A percentile compares a stretch with the other conserved stretches of the same genome.
Conservation (phyloP, 2,329 filamentous ascomycete genomes). For the Calonectria fujianensis region DNA sequence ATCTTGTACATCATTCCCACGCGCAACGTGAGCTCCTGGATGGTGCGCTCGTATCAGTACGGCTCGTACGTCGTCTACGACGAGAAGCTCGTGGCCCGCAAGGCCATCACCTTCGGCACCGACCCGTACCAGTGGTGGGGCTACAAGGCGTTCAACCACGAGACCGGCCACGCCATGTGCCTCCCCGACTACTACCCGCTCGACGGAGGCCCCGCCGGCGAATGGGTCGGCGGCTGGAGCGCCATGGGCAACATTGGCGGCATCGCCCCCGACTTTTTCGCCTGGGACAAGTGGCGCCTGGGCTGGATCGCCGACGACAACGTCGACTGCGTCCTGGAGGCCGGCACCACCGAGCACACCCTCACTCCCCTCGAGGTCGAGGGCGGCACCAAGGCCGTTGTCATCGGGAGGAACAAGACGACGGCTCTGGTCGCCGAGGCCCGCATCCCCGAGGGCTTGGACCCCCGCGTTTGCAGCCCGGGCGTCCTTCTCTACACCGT, state of each 20-base stretch:
- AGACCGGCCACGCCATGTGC: slow-evolving; percentile 63
- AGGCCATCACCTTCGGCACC: slow-evolving; percentile 58
- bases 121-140: slow-evolving; percentile 58
- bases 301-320: slow-evolving; percentile 60
- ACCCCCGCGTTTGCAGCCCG: slow-evolving; percentile 55
- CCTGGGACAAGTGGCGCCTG: slow-evolving; percentile 63
- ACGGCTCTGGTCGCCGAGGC: slow-evolving; percentile 58
- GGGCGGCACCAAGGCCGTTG: slow-evolving; percentile 46
- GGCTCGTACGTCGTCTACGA: slow-evolving; percentile 41
- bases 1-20: slow-evolving; percentile 46
- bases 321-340: slow-evolving; percentile 56
- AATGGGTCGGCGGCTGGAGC: slow-evolving; percentile 61
- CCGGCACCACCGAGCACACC: slow-evolving; percentile 54
- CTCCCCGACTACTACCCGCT: slow-evolving; percentile 62
- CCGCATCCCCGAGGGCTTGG: slow-evolving; percentile 52
- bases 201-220: slow-evolving; percentile 50
- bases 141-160: slow-evolving; percentile 61
- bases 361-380: slow-evolving; percentile 38
- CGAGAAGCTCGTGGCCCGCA: slow-evolving; percentile 57
- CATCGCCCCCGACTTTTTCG: slow-evolving; percentile 61
- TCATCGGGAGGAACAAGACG: slow-evolving; percentile 40
- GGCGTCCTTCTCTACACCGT: slow-evolving; percentile 62
- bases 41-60: slow-evolving; percentile 36
- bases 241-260: slow-evolving; percentile 61
- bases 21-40: slow-evolving; percentile 25